Evolutionary conservation across 2,329 filamentous ascomycete genomes (phyloP), one percentile per base, ranked within the genome.

Genomic region (Lasiodiplodia citricola): DNA sequence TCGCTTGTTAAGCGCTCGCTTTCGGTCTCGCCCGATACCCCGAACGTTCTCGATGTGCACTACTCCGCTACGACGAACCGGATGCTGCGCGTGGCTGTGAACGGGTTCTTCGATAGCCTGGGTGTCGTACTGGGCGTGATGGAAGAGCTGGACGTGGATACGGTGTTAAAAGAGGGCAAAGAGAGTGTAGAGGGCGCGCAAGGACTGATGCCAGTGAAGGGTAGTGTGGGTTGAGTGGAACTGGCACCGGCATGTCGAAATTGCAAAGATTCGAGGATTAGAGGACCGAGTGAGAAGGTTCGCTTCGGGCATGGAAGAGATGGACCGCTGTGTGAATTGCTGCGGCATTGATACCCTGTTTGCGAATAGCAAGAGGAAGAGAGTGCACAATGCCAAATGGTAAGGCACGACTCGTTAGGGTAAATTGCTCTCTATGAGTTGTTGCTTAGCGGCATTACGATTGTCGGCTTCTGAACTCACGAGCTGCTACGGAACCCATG

Each of bases 31-130:
- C 70, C 73, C 3, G 66, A 68, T 7, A 41, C 51, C 52, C 67
- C 70, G 38, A 44, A n/a, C 31, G 18, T 35, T 7, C 84, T 98
- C 60, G 85, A 87, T 70, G 91, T 92, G 11, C 87, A 91, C 70
- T 98, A 98, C 81, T 87, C 86, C 67, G 96, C 96, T 1, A 93
- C 93, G 0, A 98, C 96, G 23, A 97, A 97, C 78, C 91, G 96
- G 73, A 98, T 98, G 95, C 86, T 99, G 69, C 90, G 96, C 55
- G 96, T 99, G 2, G 92, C 95, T 3, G 94, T 97, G 68, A 98
- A 98, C 81, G 93, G 94, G 11, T 97, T 97, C 80, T 94, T 98
- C 86, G 95, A 98, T 75, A 96, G 91, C 73, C 80, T 97, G 68
- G 88, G 89, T 65, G 88, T 97, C 5, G 91, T 97, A 1, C 80